Base-by-base conservation (phyloP, 2,329 filamentous ascomycete species). In the Hypoxylon rubiginosum region DNA sequence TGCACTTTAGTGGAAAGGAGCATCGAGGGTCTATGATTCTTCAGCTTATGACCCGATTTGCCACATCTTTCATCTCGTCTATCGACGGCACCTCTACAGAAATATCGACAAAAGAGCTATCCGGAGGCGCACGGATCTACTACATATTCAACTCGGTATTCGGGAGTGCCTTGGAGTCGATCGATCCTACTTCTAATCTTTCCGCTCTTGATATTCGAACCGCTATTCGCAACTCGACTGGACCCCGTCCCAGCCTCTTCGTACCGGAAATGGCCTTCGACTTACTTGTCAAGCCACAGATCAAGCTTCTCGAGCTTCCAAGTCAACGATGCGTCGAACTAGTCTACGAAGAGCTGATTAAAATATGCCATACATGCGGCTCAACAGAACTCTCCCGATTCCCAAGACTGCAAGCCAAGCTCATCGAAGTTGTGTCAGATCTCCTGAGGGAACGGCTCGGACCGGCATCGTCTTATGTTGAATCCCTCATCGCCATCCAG, bases 141-240 rank as follows among this genome's bases (percentile, higher is more conserved):
- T 97, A 98, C 82, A 97, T 98, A 72, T 98, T 97, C 86, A 98
- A 98, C 82, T 97, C 94, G 4, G 95, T 98, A 46, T 99, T 98
- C 79, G 96, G 96, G 64, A 97, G 95, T 80, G 97, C 95, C 19
- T 85, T 99, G 54, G 96, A 99, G 79, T 92, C 94, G 21, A 97
- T 99, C 72, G 95, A 99, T 74, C 96, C 96, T 4, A 99, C 95
- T 1, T 93, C 91, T 51, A 99, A 99, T 76, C 90, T 99, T 65
- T 96, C 96, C 6, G 92, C 95, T 13, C 88, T 95, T 52, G 96
- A 99, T 77, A 99, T 99, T 71, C 89, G 96, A 77, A 99, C 96
- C 11, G 96, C 96, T 3, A 99, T 99, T 73, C 91, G 96, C 74
- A 99, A 99, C 82, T 99, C 96, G 1, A 99, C 96, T 17, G 96